Evolutionary conservation across 2,329 filamentous ascomycete genomes (phyloP).

Genomic region (Cryphonectria parasitica): DNA sequence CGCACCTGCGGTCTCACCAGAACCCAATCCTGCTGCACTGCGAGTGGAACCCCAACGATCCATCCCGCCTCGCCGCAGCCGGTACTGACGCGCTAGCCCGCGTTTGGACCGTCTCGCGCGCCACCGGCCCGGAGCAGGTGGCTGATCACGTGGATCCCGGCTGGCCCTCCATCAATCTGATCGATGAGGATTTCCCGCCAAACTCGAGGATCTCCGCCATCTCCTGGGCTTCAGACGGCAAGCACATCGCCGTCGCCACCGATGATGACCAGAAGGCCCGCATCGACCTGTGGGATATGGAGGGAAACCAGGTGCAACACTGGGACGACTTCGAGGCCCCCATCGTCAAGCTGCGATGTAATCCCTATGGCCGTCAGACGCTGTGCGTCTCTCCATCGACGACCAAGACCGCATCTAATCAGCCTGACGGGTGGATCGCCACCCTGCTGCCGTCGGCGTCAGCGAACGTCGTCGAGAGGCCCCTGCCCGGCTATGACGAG

Average conservation of each 20-base stretch:
- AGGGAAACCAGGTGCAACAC: slow-evolving; percentile 55
- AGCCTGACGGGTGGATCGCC: slow-evolving; percentile 50
- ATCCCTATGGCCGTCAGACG: slow-evolving; percentile 57
- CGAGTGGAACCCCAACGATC: slow-evolving; percentile 69
- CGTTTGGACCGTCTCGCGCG: slow-evolving; percentile 66
- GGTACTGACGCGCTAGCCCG: slow-evolving; percentile 72
- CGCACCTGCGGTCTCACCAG: slow-evolving; percentile 45
- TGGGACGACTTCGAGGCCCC: slow-evolving; percentile 64
- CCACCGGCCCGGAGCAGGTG: slow-evolving; percentile 49
- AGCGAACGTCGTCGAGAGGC: slow-evolving; percentile 51
- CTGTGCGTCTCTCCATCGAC: slow-evolving; percentile 62
- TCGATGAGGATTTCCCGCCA: slow-evolving; percentile 57
- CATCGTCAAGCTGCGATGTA: slow-evolving; percentile 66
- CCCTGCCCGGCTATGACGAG: slow-evolving; percentile 53
- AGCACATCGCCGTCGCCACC: slow-evolving; percentile 60
- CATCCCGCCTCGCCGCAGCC: slow-evolving; percentile 68
- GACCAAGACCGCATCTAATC: slow-evolving; percentile 44
- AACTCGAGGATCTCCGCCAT: slow-evolving; percentile 61
- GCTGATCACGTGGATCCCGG: slow-evolving; percentile 50
- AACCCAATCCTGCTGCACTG: slow-evolving; percentile 68
- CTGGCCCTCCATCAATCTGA: slow-evolving; percentile 50
- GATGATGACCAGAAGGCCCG: slow-evolving; percentile 57
- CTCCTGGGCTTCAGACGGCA: slow-evolving; percentile 63
- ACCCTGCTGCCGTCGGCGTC: slow-evolving; percentile 55
- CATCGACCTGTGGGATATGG: slow-evolving; percentile 59